Percentiles rank a stretch among this genome's conserved stretches.
Conservation (phyloP, 805 yeast genomes). For the Starmerella roubikii region DNA sequence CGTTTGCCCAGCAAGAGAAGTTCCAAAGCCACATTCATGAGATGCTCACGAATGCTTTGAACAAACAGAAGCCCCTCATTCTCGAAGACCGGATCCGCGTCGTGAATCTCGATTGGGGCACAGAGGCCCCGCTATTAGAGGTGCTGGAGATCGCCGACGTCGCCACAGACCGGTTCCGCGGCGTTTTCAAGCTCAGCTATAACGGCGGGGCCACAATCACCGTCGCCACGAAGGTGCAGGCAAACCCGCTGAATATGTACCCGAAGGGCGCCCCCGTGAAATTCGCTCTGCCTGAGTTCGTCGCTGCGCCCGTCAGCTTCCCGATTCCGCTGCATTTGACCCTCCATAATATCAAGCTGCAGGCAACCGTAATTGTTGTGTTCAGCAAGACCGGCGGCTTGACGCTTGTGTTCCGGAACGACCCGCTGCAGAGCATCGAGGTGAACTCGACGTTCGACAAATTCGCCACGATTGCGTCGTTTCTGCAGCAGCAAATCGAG, state of each 20-base stretch:
- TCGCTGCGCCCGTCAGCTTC: conserved; percentile 51
- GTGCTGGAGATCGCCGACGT: conserved; percentile 73
- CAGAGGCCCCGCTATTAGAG: conserved; percentile 60
- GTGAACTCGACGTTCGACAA: conserved; percentile 80
- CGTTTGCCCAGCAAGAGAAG: conserved; percentile 52
- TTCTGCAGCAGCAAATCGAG: conserved; percentile 71
- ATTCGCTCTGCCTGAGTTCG: conserved; percentile 55
- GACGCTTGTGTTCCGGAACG: conserved; percentile 77
- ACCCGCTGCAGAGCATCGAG: conserved; percentile 70
- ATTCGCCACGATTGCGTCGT: conserved; percentile 69
- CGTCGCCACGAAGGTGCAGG: conserved; percentile 67
- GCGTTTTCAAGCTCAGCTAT: conserved; percentile 66
- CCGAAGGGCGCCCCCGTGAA: conserved; percentile 26
- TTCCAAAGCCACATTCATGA: conserved; percentile 44
- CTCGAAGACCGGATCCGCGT: conserved; percentile 57
- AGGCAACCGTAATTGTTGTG: conserved; percentile 75
- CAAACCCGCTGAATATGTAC: conserved; percentile 66
- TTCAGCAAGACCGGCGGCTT: conserved; percentile 70
- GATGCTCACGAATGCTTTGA: conserved; percentile 55
- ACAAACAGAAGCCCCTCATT: conserved; percentile 47
- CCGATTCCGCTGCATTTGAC: conserved; percentile 68
- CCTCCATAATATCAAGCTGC: conserved; percentile 53
- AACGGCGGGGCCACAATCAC: conserved; percentile 65
- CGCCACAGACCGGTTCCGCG: conserved; percentile 61
- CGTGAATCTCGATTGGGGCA: conserved; percentile 58